Base-by-base conservation (phyloP, 2,329 filamentous ascomycete genomes). In the Aspergillus quadricinctus region DNA sequence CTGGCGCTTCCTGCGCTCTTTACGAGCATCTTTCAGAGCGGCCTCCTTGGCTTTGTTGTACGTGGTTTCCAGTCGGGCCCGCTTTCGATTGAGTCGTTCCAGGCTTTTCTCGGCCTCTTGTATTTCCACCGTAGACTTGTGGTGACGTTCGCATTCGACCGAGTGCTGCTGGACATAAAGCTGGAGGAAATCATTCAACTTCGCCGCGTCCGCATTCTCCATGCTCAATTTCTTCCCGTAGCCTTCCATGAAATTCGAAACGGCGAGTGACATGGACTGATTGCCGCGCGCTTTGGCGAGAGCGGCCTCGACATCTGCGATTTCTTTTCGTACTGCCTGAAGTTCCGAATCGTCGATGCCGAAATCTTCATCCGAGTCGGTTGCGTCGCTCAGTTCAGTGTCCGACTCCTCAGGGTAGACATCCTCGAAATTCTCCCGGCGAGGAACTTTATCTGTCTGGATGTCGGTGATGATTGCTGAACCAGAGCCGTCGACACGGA, bases 391-490 rank as follows among this genome's bases (percentile, higher is more conserved):
- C 9, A 11, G 10, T 5, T 56, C 48, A 1, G n/a, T 28, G 14
- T 58, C 56, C 1, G 49, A 43, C 3, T 63, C 58, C 0, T 57
- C 46, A 0, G 81, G 79, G 59, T 83, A 83, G 17, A 82, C 66
- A 28, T 85, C 81, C 49, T 82, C 69, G 54, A 83, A 85, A 27
- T 76, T 72, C 28, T 84, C 80, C 17, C 72, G 75, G 59, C 85
- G 85, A 1, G 79, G 78, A 9, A 86, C 72, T 6, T 82, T 73
- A 57, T 86, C 80, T 43, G 87, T 79, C 9, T 81, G 79, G 59
- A 88, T 86, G 64, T 89, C 84, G 10, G 80, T 82, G 63, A 87
- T 83, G 51, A 80, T 80, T 8, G 82, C 83, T 0, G 78, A 67
- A n/a, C 83, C 82, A 52, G 78, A 79, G 48, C 83, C 83, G 62